Evolutionary conservation across 2,329 filamentous ascomycete genomes (phyloP), one percentile per base, ranked within the genome.

Genomic region (Fonsecaea nubica): DNA sequence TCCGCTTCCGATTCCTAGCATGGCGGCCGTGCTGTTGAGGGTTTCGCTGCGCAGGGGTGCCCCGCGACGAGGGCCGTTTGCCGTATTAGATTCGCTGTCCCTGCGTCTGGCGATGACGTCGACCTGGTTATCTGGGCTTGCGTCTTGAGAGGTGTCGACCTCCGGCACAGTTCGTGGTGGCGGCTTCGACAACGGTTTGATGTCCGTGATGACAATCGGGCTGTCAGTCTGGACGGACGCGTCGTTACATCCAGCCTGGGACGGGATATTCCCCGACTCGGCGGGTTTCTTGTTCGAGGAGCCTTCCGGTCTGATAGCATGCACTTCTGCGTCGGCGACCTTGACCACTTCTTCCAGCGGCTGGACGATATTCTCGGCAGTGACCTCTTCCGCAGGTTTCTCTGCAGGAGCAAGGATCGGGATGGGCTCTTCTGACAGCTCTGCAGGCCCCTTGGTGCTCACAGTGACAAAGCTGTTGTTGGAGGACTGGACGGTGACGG

Each of bases 271-370:
- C 33, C 33, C 57, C 10, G 21, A 12, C 15, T 42, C 42, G 15
- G 45, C 12, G 30, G 48, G n/a, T 38, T 32, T 15, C 48, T 42
- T 42, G 45, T n/a, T 30, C n/a, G 48, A 36, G 25, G n/a, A 18
- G 36, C 13, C 2, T 18, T 48, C 56, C 12, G 38, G 18, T 18
- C 32, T n/a, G 45, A 61, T 73, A 64, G 56, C 67, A 63, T n/a
- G 72, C 68, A 9, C 68, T 71, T 10, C 72, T 68, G 58, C 30
- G 30, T 65, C 62, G 32, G 55, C 62, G 35, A 72, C 53, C 32
- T 72, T 73, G 18, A 61, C 59, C 30, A 74, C 52, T 13, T 77
- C 74, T 0, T 71, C 69, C 1, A 76, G 74, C 4, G 74, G 75
- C 21, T 77, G 71, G 1, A 76, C 74, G 4, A 73, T 62, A 18